Evolutionary conservation across 441 rosid species (phyloP).

Genomic region (Manihot esculenta): DNA sequence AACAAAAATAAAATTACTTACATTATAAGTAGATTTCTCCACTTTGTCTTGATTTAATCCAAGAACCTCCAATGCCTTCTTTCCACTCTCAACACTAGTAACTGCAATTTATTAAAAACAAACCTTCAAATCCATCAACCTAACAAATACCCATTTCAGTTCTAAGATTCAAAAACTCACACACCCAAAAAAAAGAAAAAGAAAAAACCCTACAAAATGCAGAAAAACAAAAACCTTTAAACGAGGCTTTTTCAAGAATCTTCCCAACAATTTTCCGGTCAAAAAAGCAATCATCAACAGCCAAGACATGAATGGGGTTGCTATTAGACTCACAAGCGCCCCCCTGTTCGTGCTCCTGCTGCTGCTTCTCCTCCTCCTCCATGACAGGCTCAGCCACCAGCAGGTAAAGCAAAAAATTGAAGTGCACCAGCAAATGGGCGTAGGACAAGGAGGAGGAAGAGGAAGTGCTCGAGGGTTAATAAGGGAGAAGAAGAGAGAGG

Average conservation of each 20-base stretch:
- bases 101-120: slow-evolving; percentile 6
- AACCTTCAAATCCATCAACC: background rate
- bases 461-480: background rate
- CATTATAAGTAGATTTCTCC: slow-evolving; percentile 6
- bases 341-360: background rate
- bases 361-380: background rate
- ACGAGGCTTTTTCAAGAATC: slow-evolving; percentile 14
- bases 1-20: background rate
- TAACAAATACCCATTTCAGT: background rate
- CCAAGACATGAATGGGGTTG: slow-evolving; percentile 19
- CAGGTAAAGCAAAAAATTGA: background rate
- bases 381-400: slow-evolving; percentile 11
- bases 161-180: background rate
- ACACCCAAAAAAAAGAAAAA: background rate
- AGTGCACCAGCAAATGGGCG: background rate
- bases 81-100: slow-evolving; percentile 26
- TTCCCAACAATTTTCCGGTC: slow-evolving; percentile 18
- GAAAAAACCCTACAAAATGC: background rate
- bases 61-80: slow-evolving; percentile 21
- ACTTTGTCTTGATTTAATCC: slow-evolving; percentile 6
- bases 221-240: slow-evolving; percentile 15
- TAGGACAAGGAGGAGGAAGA: background rate
- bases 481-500: background rate
- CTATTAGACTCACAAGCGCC: background rate
- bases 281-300: slow-evolving; percentile 22